Percentiles rank a stretch among this genome's conserved stretches.
Evolutionary conservation across 2,329 filamentous ascomycete genomes (phyloP).

Genomic region (Aspergillus aculeatinus): DNA sequence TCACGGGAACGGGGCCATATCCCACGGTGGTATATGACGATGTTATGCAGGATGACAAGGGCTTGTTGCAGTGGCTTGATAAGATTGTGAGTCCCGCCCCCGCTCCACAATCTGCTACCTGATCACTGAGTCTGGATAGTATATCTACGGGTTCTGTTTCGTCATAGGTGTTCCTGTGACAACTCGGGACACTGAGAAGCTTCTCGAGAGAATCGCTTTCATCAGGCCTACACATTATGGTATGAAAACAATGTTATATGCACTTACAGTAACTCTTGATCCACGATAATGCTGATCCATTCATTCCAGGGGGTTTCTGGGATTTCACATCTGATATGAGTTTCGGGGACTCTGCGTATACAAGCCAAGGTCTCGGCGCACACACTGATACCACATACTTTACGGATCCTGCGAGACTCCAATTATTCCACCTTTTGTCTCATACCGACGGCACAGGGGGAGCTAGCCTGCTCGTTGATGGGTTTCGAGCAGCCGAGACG

Average conservation of each 20-base stretch:
- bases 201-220: slow-evolving; percentile 79
- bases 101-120: not conserved
- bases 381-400: slow-evolving; percentile 98
- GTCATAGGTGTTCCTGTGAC: slow-evolving; percentile 67
- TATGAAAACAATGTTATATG: slow-evolving; percentile 37
- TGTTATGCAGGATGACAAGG: slow-evolving; percentile 58
- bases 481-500: slow-evolving; percentile 68
- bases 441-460: slow-evolving; percentile 68
- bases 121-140: slow-evolving; percentile 46
- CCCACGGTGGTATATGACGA: slow-evolving; percentile 62
- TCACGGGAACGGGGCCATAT: slow-evolving; percentile 41
- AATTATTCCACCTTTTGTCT: slow-evolving; percentile 88
- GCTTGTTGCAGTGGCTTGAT: slow-evolving; percentile 62
- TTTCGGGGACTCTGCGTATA: slow-evolving; percentile 89
- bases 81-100: slow-evolving; percentile 51
- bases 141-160: slow-evolving; percentile 72
- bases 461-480: slow-evolving; percentile 79
- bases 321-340: slow-evolving; percentile 89
- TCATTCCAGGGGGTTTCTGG: slow-evolving; percentile 61
- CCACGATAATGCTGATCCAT: slow-evolving; percentile 4
- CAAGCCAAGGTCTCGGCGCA: slow-evolving; percentile 73
- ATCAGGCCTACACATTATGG: slow-evolving; percentile 92
- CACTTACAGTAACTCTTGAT: not conserved
- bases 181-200: slow-evolving; percentile 68
- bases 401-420: slow-evolving; percentile 83